These are phyloP conservation scores for Xylariaceae sp. DNA, from an alignment of 2,329 filamentous ascomycete genomes.

Conservation along the genomic window DNA sequence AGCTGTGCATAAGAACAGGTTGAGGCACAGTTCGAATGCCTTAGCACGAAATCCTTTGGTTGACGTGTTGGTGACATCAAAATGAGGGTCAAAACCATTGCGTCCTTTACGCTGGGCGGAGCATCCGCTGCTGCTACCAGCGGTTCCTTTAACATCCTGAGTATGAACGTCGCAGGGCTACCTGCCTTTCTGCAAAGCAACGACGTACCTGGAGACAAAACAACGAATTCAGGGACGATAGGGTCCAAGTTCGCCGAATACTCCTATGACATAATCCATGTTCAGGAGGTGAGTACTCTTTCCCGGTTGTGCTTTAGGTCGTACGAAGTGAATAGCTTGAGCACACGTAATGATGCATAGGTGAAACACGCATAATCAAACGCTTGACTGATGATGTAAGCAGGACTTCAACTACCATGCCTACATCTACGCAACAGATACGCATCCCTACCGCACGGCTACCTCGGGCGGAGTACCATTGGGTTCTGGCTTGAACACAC, in stretches of 20 bases:
- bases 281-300: slow-evolving; percentile 50
- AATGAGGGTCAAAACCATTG: not conserved
- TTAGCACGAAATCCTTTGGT: too few species aligned
- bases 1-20: too few species aligned
- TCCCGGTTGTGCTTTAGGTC: not conserved
- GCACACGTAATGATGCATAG: slow-evolving; percentile 11
- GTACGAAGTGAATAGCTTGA: slow-evolving; percentile 5
- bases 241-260: slow-evolving; percentile 54
- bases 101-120: slow-evolving; percentile 1
- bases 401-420: slow-evolving; percentile 66
- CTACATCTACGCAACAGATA: slow-evolving; percentile 57
- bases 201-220: slow-evolving; percentile 59
- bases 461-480: slow-evolving; percentile 63
- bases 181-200: slow-evolving; percentile 51
- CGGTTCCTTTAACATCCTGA: slow-evolving; percentile 29
- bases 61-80: not conserved
- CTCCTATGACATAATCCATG: slow-evolving; percentile 58
- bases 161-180: slow-evolving; percentile 30
- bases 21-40: too few species aligned
- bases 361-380: slow-evolving; percentile 9
- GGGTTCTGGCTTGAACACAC: slow-evolving; percentile 61
- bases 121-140: slow-evolving; percentile 19
- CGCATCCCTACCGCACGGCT: slow-evolving; percentile 56
- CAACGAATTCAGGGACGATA: slow-evolving; percentile 52
- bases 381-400: not conserved